Conservation (phyloP, 2,329 filamentous ascomycete species). For the Rutstroemia sp. region DNA sequence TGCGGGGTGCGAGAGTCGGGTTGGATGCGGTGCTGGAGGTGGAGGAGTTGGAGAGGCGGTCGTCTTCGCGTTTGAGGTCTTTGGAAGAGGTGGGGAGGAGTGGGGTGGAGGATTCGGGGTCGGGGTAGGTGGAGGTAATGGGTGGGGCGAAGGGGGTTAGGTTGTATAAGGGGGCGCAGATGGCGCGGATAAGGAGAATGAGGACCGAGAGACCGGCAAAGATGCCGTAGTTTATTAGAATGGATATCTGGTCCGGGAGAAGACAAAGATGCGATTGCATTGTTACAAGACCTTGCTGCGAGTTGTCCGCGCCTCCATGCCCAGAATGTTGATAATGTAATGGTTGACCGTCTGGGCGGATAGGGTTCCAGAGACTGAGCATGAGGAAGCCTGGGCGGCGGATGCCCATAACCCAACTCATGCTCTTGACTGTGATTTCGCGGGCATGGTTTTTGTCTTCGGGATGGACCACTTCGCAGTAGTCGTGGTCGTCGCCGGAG, state of each 20-base stretch:
- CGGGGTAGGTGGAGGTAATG: background rate
- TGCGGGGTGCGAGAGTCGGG: constrained; percentile 17
- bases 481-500: constrained; percentile 96
- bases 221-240: constrained; percentile 71
- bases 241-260: constrained; percentile 77
- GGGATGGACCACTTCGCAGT: constrained; percentile 82
- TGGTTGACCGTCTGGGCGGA: constrained; percentile 53
- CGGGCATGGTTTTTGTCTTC: constrained; percentile 46
- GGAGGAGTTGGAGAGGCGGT: constrained; percentile 23
- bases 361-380: constrained; percentile 85
- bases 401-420: constrained; percentile 96
- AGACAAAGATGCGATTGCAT: constrained; percentile 87
- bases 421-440: constrained; percentile 93
- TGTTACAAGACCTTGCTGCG: constrained; percentile 43
- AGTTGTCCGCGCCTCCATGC: constrained; percentile 25
- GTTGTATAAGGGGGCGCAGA: constrained; percentile 48
- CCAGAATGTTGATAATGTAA: constrained; percentile 28
- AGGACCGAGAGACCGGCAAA: constrained; percentile 49
- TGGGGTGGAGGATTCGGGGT: background rate
- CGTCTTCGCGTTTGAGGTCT: constrained; percentile 16
- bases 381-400: constrained; percentile 80
- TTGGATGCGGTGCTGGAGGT: constrained; percentile 21
- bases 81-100: constrained; percentile 21
- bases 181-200: constrained; percentile 44
- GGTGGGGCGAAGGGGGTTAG: constrained; percentile 30